Evolutionary conservation across 2,329 filamentous ascomycete genomes (phyloP), one percentile per base, ranked within the genome.

Genomic region (Colletotrichum lupini): DNA sequence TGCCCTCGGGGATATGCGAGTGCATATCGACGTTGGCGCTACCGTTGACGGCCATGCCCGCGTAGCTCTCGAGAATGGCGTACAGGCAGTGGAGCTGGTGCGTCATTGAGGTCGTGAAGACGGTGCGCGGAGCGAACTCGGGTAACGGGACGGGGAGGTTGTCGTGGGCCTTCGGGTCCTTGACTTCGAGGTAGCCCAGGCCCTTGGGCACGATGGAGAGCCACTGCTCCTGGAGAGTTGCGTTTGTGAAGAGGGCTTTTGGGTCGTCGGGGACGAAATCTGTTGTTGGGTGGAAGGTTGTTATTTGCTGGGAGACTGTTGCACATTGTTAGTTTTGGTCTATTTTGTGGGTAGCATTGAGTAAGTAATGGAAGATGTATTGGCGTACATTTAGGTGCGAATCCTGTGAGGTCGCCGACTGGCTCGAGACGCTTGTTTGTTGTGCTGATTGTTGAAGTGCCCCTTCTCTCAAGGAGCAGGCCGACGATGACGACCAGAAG

Each of bases 1-100:
- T 61, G 26, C 68, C 80, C 9, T 75, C 60, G 1, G 80, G 80
- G 53, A 81, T 73, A 28, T 77, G n/a, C 76, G 80, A 35, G 60
- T 75, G 66, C 52, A 62, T 62, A 60, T 72, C 68, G 37, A 56
- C 57, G 24, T 49, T n/a, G 7, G 56, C 64, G 26, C 65, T 68
- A 53, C 73, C 73, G n/a, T 76, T 73, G 28, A 68, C 64, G 37
- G 66, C 57, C 22, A 75, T 55, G 12, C 67, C 68, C 14, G 76
- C 69, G 71, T 83, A 83, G 19, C 80, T 80, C 60, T 81, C 77
- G 19, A 81, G 79, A 57, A 86, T 84, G 42, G 82, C 78, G 74
- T 82, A 46, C 42, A 85, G 78, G 73, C 84, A 86, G 75, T 85
- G 83, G 2, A 86, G 79, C 75, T 86, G 84, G 71, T 86, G 84